phyloP scores from a whole-genome alignment of 768 basidiomycete genomes.

The Amyloporia xantha region DNA sequence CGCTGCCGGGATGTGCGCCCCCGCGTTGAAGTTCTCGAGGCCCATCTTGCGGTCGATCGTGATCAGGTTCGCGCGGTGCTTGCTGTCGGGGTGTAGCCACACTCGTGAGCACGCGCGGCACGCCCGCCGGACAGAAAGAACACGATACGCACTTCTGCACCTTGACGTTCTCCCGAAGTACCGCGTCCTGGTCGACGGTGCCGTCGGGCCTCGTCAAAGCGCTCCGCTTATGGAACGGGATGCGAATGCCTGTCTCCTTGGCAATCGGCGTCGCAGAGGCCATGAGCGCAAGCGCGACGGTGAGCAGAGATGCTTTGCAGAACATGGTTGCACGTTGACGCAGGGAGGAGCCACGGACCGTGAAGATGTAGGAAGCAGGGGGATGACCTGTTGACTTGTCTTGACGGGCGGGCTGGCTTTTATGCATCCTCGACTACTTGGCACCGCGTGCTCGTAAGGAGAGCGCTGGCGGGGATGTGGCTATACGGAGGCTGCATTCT shows the following conservation, averaged over 20 bases:
- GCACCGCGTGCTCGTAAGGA: not conserved
- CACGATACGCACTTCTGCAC: conserved; percentile 10
- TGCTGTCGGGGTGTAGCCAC: conserved; percentile 4
- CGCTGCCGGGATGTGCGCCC: conserved; percentile 13
- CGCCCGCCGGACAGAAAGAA: too few relatives aligned
- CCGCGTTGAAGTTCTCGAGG: conserved; percentile 4
- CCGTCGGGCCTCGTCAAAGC: conserved; percentile 10
- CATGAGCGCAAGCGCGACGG: conserved; percentile 15
- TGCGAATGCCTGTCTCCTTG: not conserved
- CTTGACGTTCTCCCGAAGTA: conserved; percentile 1
- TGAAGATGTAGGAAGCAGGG: not conserved
- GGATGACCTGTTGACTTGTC: not conserved
- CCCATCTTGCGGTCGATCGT: conserved; percentile 11
- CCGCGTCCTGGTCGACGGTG: conserved; percentile 7
- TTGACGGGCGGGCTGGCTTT: not conserved
- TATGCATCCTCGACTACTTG: not conserved
- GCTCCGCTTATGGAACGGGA: conserved; percentile 12
- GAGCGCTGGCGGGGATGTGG: not conserved
- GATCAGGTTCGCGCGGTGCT: conserved; percentile 14
- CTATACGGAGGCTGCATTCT: not conserved
- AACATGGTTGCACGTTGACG: conserved; percentile 5
- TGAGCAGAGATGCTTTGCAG: conserved; percentile 9
- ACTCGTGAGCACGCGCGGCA: not conserved
- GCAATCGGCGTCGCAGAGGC: conserved; percentile 17
- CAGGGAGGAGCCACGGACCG: not conserved